Evolutionary conservation across 305 asterid species (phyloP).

Genomic region (Striga hermonthica): DNA sequence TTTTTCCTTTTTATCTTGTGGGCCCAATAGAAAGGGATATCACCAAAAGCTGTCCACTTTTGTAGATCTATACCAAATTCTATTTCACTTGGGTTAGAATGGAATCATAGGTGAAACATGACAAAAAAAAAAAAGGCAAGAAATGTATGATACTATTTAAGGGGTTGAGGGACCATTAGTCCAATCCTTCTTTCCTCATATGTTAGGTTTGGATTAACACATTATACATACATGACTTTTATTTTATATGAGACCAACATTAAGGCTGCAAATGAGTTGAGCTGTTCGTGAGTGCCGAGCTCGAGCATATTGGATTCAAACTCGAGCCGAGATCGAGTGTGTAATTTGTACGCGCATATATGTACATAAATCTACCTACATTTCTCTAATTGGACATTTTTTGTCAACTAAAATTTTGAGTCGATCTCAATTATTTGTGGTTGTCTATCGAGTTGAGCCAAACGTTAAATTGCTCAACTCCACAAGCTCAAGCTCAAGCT

Average conservation of each 20-base stretch:
- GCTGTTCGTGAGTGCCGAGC: too few species aligned
- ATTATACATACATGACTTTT: neutral
- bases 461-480: too few species aligned
- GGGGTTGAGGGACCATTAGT: conserved; percentile 10
- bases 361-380: too few species aligned
- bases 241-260: neutral
- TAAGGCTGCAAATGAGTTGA: too few species aligned
- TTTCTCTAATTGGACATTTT: too few species aligned
- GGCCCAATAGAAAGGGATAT: conserved; percentile 36
- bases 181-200: neutral
- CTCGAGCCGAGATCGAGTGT: too few species aligned
- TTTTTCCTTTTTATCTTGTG: conserved; percentile 20
- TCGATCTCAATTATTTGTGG: too few species aligned
- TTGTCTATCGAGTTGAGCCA: too few species aligned
- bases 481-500: too few species aligned
- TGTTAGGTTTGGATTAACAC: neutral
- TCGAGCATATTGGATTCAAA: too few species aligned
- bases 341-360: too few species aligned
- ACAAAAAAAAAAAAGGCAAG: conserved; percentile 32
- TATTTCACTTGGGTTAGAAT: conserved; percentile 28
- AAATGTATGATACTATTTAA: conserved; percentile 32
- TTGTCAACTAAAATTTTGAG: too few species aligned
- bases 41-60: conserved; percentile 46
- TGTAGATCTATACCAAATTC: conserved; percentile 39
- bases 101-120: conserved; percentile 27